A percentile compares a stretch with the other conserved stretches of the same genome.
phyloP scores from a whole-genome alignment of 2,329 filamentous ascomycete species.

The Botrytis pseudocinerea region DNA sequence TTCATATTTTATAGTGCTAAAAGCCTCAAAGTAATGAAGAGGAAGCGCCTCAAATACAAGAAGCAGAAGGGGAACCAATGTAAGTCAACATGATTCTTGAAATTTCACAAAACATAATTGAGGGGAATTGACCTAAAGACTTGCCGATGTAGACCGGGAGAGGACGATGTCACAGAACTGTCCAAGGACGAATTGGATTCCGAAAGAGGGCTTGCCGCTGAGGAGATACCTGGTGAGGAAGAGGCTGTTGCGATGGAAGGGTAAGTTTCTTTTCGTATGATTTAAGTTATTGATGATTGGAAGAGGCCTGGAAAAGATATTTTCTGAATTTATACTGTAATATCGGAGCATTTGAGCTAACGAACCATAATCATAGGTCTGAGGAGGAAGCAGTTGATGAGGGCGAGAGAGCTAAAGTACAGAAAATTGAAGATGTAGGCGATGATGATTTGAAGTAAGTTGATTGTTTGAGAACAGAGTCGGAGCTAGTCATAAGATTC shows the following conservation, averaged over 20 bases:
- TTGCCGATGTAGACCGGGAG: background rate
- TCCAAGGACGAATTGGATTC: background rate
- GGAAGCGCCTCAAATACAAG: background rate
- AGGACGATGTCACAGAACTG: background rate
- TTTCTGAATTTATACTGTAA: background rate
- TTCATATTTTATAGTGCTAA: background rate
- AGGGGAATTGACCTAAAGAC: slow-evolving; percentile 1
- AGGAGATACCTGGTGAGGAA: slow-evolving; percentile 11
- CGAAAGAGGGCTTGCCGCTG: background rate
- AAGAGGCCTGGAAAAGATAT: background rate
- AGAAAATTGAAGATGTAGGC: background rate
- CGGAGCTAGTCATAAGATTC: background rate
- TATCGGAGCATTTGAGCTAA: background rate
- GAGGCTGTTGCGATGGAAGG: slow-evolving; percentile 7
- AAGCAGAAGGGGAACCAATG: background rate
- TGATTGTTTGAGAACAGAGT: background rate
- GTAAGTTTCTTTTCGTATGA: background rate
- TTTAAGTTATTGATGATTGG: background rate
- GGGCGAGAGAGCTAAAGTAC: background rate
- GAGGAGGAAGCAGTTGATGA: background rate
- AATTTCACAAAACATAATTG: background rate
- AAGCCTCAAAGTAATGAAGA: background rate
- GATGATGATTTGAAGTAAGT: background rate
- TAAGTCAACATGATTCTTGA: background rate
- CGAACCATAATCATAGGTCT: background rate